Evolutionary conservation across 129 eudicot genomes (phyloP).

Genomic region (Ambrosia trifida): DNA sequence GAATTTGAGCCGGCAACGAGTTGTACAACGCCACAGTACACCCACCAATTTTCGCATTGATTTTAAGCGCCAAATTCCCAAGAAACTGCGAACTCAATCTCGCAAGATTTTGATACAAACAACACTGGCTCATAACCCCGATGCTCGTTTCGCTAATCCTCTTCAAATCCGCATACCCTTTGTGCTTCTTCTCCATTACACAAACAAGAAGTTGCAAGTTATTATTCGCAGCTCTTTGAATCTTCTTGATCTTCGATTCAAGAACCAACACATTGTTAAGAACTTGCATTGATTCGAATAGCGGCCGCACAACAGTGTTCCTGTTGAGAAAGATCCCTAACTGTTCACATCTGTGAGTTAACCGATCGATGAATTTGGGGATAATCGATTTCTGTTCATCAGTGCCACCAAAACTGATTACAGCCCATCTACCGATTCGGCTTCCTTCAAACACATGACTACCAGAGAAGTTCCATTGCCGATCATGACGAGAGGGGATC

Average conservation of each 20-base stretch:
- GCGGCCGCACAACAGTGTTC: slow-evolving; percentile 53
- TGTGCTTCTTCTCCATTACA: slow-evolving; percentile 91
- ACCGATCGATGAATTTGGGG: slow-evolving; percentile 64
- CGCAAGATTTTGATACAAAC: slow-evolving; percentile 70
- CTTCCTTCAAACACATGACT: slow-evolving; percentile 95
- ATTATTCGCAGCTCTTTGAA: slow-evolving; percentile 56
- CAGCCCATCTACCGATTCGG: slow-evolving; percentile 80
- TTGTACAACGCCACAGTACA: slow-evolving; percentile 85
- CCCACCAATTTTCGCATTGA: slow-evolving; percentile 92
- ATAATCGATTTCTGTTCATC: slow-evolving; percentile 54
- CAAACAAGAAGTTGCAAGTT: slow-evolving; percentile 83
- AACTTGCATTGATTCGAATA: slow-evolving; percentile 82
- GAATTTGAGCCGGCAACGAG: slow-evolving; percentile 76
- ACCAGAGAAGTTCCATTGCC: slow-evolving; percentile 89
- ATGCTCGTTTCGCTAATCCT: slow-evolving; percentile 78
- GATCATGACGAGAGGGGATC: slow-evolving; percentile 72
- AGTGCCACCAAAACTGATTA: slow-evolving; percentile 85
- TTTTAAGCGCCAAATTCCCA: slow-evolving; percentile 85
- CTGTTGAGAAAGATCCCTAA: slow-evolving; percentile 83
- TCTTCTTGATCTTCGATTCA: slow-evolving; percentile 68
- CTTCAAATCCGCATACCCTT: slow-evolving; percentile 92
- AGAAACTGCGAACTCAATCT: slow-evolving; percentile 74
- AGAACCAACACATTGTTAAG: slow-evolving; percentile 59
- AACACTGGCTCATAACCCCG: slow-evolving; percentile 92
- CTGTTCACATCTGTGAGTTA: slow-evolving; percentile 75